phyloP scores from a whole-genome alignment of 176 grass and related monocot species.

The Luzula sylvatica region DNA sequence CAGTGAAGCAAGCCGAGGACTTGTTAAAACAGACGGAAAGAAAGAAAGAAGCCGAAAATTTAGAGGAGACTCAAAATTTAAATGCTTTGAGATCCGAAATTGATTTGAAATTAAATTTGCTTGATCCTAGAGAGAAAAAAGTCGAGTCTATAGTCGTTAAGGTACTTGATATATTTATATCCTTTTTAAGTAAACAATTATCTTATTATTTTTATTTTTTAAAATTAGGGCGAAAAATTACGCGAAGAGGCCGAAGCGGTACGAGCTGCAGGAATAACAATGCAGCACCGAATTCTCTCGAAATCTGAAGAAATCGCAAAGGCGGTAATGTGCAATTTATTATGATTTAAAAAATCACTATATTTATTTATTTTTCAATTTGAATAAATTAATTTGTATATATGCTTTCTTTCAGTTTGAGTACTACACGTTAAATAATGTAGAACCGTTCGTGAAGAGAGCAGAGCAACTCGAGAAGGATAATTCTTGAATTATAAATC shows the following conservation, averaged over 20 bases:
- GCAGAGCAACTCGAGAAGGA: no score
- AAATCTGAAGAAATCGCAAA: slow-evolving; percentile 35
- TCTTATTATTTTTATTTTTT: neutral
- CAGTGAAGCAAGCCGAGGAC: slow-evolving; percentile 38
- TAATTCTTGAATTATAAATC: no score
- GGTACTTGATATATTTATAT: slow-evolving; percentile 28
- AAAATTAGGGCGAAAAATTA: slow-evolving; percentile 33
- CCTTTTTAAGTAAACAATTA: slow-evolving; percentile 1
- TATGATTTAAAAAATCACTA: no score
- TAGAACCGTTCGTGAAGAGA: no score
- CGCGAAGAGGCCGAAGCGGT: slow-evolving; percentile 23
- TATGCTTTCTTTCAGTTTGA: no score
- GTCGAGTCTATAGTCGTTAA: slow-evolving; percentile 32
- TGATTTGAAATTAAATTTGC: slow-evolving; percentile 40
- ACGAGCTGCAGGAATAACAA: slow-evolving; percentile 6
- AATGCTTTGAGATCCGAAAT: slow-evolving; percentile 37
- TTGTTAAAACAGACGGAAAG: slow-evolving; percentile 39
- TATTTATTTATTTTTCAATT: no score
- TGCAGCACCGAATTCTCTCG: slow-evolving; percentile 26
- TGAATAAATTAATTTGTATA: no score
- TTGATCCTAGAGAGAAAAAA: slow-evolving; percentile 41
- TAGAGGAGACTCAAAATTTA: slow-evolving; percentile 43
- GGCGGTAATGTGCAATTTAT: slow-evolving; percentile 28
- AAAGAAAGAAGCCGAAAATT: slow-evolving; percentile 42
- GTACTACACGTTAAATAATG: no score